Base-by-base conservation (phyloP, 768 basidiomycete species). In the Peribolospora baueri region DNA sequence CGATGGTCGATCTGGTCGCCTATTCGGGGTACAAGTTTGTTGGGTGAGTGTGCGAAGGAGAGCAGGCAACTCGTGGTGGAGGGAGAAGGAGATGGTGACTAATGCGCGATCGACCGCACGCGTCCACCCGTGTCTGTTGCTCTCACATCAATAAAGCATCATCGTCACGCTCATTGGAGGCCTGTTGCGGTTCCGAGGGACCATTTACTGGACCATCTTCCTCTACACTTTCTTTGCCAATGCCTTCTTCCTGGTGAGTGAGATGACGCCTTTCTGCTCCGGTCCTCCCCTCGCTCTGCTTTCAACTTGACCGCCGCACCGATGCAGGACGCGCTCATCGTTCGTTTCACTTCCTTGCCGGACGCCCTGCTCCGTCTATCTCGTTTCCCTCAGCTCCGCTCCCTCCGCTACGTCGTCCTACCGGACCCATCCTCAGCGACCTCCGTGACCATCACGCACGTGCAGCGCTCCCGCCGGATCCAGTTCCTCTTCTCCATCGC, bases 21-120 rank as follows among this genome's bases (percentile, higher is more conserved):
- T 97, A 95, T 65, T 83, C 81, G 4, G 91, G 93, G 0, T 97
- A 97, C 70, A 97, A 98, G 65, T 97, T 98, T 62, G 84, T 95
- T 39, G 91, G 86, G 86, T 87, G 59, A 39, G 79, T 70, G 3
- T 1, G 25, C 25, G 25, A 25, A 25, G 25, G 25, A 25, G 25
- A 25, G 25, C 25, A 25, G 25, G 25, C 25, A 25, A 25, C 25
- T 25, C 25, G 25, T 25, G 25, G 25, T 25, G 25, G 25, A 25
- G 1, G n/a, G n/a, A n/a, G n/a, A n/a, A n/a, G n/a, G n/a, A n/a
- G n/a, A n/a, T n/a, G n/a, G n/a, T n/a, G n/a, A 6, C 13, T 37
- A 37, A 46, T 25, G n/a, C n/a, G 14, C 37, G 11, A 36, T 39
- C 7, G 7, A 8, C 9, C 1, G 38, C 13, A 13, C 25, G 40